Evolutionary conservation across 2,329 filamentous ascomycete genomes (phyloP), one percentile per base, ranked within the genome.

Genomic region (Fusarium citri): DNA sequence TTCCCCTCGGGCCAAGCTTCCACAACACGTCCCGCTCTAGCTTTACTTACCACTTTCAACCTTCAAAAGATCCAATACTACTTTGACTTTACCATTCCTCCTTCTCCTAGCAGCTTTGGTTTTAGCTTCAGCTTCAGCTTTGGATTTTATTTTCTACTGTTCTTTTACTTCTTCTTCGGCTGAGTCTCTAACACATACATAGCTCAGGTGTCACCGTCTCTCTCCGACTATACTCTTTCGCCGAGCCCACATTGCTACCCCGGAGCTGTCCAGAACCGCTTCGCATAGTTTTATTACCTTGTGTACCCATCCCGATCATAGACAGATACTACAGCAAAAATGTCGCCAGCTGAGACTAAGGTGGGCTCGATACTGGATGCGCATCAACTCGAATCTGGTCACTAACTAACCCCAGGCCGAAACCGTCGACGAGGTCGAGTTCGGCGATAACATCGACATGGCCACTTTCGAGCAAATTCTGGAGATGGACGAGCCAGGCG

Each of bases 401-500:
- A 37, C 71, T 74, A 59, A 71, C 23, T 28, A 14, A 40, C 40
- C 26, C 31, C 26, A 75, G 80, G 82, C 85, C 56, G 79, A 83
- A 59, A 25, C 61, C 26, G 84, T 81, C 66, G 79, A 89, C 75
- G 84, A 85, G 64, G 88, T 71, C 48, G 61, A 92, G 64, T 88
- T 94, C 71, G 90, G 89, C 64, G 92, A 96, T 71, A 86, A 86
- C 78, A 90, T 99, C 81, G 95, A 98, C 80, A 83, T 85, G 66
- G 79, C 81, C 58, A 97, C 94, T 59, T 99, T 99, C 76, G 90
- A 91, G 75, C 96, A 98, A 84, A 98, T 99, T 79, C 88, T 98
- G 68, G 96, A 98, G 81, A 98, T 99, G 95, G 96, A 99, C 80
- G 96, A 98, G 70, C 92, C 93, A 70, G 88, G 90, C 14, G 92